Conservation (phyloP, 2,329 filamentous ascomycete genomes). For the Colletotrichum sp. region DNA sequence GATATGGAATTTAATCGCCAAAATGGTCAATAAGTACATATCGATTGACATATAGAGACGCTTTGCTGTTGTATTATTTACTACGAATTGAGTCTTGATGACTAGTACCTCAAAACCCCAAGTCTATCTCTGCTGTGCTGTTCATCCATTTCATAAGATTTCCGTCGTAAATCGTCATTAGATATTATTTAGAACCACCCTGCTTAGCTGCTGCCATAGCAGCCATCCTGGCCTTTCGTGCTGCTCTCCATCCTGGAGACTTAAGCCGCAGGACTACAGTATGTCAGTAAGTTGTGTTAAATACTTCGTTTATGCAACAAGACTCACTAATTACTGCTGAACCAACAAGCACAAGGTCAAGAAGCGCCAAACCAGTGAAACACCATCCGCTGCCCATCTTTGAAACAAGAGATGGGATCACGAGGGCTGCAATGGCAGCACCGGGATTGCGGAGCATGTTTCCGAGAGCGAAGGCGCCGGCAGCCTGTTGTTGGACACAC, state of each 20-base stretch:
- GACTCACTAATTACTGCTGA: constrained; percentile 25
- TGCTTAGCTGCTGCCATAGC: constrained; percentile 8
- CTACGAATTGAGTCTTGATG: background rate
- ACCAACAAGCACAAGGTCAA: constrained; percentile 32
- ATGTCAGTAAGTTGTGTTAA: background rate
- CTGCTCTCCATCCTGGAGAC: constrained; percentile 16
- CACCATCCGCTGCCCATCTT: constrained; percentile 43
- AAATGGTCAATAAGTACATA: background rate
- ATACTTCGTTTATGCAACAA: background rate
- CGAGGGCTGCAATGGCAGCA: constrained; percentile 40
- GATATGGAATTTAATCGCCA: background rate
- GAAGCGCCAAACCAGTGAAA: constrained; percentile 40
- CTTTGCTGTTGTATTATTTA: background rate
- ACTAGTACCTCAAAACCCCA: background rate
- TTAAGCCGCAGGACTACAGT: constrained; percentile 3
- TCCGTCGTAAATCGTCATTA: background rate
- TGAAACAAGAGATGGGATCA: constrained; percentile 36
- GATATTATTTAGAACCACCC: background rate
- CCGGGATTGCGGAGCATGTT: constrained; percentile 44
- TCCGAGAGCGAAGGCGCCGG: constrained; percentile 43
- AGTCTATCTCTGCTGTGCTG: background rate
- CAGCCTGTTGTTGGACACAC: constrained; percentile 41
- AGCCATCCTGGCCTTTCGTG: constrained; percentile 14
- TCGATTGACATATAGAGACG: background rate
- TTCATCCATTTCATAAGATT: background rate